Evolutionary conservation across 306 rosid genomes (phyloP), one percentile per base, ranked within the genome.

Genomic region (Gynostemma pentaphyllum): DNA sequence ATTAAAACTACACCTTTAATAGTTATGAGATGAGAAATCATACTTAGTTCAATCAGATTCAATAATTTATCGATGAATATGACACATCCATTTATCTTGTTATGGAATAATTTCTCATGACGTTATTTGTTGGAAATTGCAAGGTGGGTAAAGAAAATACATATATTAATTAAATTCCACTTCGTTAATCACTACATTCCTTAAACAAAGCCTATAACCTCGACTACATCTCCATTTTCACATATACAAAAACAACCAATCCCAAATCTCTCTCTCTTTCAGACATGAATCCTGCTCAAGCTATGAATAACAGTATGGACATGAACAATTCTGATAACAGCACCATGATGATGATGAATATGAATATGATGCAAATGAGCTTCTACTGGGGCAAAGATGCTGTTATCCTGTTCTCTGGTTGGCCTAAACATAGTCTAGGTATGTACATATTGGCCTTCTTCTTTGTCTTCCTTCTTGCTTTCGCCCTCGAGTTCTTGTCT

Each of bases 371-470:
- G 64, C 64, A 57, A 45, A 83, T 68, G 86, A 83, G 72, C 57
- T 81, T 88, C 76, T 83, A 85, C 7, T 85, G 94, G 96, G 88
- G 94, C 13, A 88, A 59, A 63, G 53, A 83, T 39, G 90, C 77
- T 29, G 75, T 45, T 30, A 67, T 88, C 42, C 76, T 85, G 15
- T 88, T 85, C 71, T 16, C 73, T 0, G 76, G 75, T 1, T 88
- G 94, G 94, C 96, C 96, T 4, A 70, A 74, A 9, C 49, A 76
- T 14, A 81, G 52, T 14, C 49, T 64, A 51, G 83, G 82, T 68
- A 75, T 80, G 81, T 88, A 88, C 68, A 60, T 80, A 50, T 72
- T 85, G 46, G 85, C 90, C 11, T 4, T 85, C 14, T 19, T 88
- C 28, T 78, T 81, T 37, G 81, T 88, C 66, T 76, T 85, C 52